Conservation (phyloP, 2,329 filamentous ascomycete species). For the Aspergillus sclerotialis region DNA sequence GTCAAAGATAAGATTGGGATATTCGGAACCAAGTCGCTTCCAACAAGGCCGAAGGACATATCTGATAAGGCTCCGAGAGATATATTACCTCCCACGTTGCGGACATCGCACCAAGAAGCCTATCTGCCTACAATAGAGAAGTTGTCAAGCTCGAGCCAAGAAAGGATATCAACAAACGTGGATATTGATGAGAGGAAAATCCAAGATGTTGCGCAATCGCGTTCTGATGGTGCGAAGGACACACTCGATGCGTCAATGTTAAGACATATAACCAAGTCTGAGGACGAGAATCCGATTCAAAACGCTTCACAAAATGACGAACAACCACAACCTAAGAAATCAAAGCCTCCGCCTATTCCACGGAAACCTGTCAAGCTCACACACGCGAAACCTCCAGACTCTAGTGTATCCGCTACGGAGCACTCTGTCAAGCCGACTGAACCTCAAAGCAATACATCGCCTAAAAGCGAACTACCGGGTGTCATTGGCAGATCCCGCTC, state of each 20-base stretch:
- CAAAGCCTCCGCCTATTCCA: constrained; percentile 4
- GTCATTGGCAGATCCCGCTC: neutral
- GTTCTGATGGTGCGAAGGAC: too few relatives aligned
- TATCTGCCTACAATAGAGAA: constrained; percentile 27
- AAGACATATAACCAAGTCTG: too few relatives aligned
- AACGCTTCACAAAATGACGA: constrained; percentile 3
- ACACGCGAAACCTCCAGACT: constrained; percentile 1
- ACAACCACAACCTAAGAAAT: neutral
- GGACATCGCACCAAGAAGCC: constrained; percentile 26
- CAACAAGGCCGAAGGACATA: constrained; percentile 5
- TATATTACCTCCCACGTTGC: constrained; percentile 10
- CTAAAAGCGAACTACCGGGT: neutral
- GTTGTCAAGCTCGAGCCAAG: too few relatives aligned
- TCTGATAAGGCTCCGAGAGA: constrained; percentile 9
- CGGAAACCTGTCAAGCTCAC: constrained; percentile 6
- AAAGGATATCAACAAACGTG: too few relatives aligned
- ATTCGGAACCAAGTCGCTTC: constrained; percentile 20
- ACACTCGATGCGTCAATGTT: too few relatives aligned
- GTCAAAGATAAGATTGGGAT: constrained; percentile 33
- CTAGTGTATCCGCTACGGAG: constrained; percentile 5
- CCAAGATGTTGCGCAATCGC: too few relatives aligned
- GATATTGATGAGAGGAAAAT: too few relatives aligned
- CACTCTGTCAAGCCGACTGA: constrained; percentile 7
- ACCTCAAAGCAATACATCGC: neutral
- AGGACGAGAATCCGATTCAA: constrained; percentile 3